Conservation (phyloP, 192 early-diverging fungal genomes). For the Cladochytrium replicatum region DNA sequence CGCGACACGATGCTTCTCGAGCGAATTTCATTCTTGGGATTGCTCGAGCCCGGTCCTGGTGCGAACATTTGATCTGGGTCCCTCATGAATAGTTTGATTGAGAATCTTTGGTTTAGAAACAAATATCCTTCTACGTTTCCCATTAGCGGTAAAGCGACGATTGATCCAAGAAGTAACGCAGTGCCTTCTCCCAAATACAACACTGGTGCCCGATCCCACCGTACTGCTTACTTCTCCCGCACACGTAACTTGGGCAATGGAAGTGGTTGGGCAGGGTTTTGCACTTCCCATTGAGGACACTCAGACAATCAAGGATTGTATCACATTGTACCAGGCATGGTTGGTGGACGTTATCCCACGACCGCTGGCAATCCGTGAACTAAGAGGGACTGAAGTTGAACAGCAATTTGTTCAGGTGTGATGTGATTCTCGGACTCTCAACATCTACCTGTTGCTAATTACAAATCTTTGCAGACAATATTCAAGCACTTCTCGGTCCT, state of each 20-base stretch:
- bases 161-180: constrained; percentile 63
- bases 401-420: constrained; percentile 64
- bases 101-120: constrained; percentile 39
- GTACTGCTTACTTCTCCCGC: constrained; percentile 53
- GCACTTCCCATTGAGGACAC: constrained; percentile 66
- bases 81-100: neutral
- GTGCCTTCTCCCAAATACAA: constrained; percentile 30
- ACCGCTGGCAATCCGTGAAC: constrained; percentile 47
- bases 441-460: neutral
- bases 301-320: constrained; percentile 49
- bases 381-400: constrained; percentile 34
- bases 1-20: constrained; percentile 67
- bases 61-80: neutral
- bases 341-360: constrained; percentile 50
- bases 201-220: constrained; percentile 36
- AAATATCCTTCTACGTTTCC: constrained; percentile 58
- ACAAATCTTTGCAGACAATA: constrained; percentile 40
- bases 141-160: constrained; percentile 48
- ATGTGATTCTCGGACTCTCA: constrained; percentile 1
- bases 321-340: constrained; percentile 69
- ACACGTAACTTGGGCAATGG: constrained; percentile 79
- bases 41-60: constrained; percentile 66
- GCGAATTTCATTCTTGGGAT: constrained; percentile 56
- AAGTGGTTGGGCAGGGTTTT: constrained; percentile 76
- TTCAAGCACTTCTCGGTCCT: constrained; percentile 70